phyloP scores from a whole-genome alignment of 495 filamentous ascomycete species.

The Cercophora samala region DNA sequence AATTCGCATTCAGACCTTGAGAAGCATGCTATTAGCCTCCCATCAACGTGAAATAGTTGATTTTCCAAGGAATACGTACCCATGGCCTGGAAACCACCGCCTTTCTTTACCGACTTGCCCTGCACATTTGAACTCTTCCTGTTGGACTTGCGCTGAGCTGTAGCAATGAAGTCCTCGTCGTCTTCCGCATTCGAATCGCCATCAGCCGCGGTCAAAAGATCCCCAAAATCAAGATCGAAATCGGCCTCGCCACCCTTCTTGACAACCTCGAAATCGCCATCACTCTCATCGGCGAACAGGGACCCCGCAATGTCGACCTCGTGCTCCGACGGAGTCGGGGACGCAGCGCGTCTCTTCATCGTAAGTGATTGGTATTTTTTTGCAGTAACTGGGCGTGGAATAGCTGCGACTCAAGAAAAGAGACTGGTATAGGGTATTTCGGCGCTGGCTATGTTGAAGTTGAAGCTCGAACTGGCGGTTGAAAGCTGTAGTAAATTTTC shows the following conservation, averaged over 20 bases:
- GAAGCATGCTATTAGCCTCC: slow-evolving; percentile 12
- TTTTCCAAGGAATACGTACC: slow-evolving; percentile 42
- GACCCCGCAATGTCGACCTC: slow-evolving; percentile 85
- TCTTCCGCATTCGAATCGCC: slow-evolving; percentile 32
- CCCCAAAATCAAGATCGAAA: slow-evolving; percentile 39
- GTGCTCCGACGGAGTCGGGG: slow-evolving; percentile 81
- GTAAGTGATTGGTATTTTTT: slow-evolving; percentile 21
- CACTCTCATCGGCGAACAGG: slow-evolving; percentile 61
- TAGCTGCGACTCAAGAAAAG: background rate
- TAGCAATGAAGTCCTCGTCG: slow-evolving; percentile 76
- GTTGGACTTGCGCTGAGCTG: slow-evolving; percentile 77
- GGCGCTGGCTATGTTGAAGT: background rate
- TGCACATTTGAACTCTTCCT: slow-evolving; percentile 78
- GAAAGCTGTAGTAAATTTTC: slow-evolving; percentile 9
- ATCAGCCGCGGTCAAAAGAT: slow-evolving; percentile 41
- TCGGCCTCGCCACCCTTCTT: slow-evolving; percentile 18
- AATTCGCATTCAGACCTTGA: slow-evolving; percentile 66
- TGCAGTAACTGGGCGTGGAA: background rate
- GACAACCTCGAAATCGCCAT: slow-evolving; percentile 23
- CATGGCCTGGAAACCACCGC: slow-evolving; percentile 96
- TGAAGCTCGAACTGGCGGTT: background rate
- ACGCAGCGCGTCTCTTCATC: slow-evolving; percentile 56
- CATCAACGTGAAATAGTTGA: slow-evolving; percentile 1
- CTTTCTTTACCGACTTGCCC: slow-evolving; percentile 83
- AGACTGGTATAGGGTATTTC: background rate